Base-by-base conservation (phyloP, 2,329 filamentous ascomycete species). In the Graphium sp. region DNA sequence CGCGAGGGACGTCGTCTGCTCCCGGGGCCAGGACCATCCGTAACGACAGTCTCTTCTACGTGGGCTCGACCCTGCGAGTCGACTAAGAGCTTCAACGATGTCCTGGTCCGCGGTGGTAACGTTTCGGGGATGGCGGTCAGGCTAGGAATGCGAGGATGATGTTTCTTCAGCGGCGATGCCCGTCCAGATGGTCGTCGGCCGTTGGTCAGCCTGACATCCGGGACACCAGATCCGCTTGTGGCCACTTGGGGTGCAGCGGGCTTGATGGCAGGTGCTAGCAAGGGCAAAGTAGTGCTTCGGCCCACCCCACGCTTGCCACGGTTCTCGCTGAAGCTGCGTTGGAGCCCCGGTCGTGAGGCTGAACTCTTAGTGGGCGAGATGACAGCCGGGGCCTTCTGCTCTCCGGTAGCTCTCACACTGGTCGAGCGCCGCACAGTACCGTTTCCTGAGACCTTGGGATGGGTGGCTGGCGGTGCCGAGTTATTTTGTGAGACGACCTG, bases 81-180 rank as follows among this genome's bases (percentile, higher is more conserved):
- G 35, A 76, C 73, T 11, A 60, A 70, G 35, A 76, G 71, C 38
- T 64, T 69, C 6, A 75, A 66, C 23, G 69, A 62, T 1, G 66
- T 62, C 22, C 64, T 56, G 21, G 58, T 56, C 28, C 55, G 50
- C 2, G 58, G 48, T 2, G 52, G 49, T 3, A 52, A 43, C 8
- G 55, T 47, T 41, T 75, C 71, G 1, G 68, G 67, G 18, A 75
- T 74, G 2, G 69, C 69, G 1, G 56, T 59, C 9, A 71, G 47
- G 30, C 60, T 60, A 3, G 62, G 56, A 6, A 68, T 43, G 9
- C 62, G 58, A 25, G 57, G 53, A 32, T 65, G 58, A 21, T 50
- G 48, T 18, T 38, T 45, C 38, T 68, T 71, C n/a, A 62, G 41
- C 2, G 66, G 66, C 4, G 66, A 70, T 30, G 49, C 45, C 29